Evolutionary conservation across 768 basidiomycete genomes (phyloP), one percentile per base, ranked within the genome.

Genomic region (Auriculariales sp.): DNA sequence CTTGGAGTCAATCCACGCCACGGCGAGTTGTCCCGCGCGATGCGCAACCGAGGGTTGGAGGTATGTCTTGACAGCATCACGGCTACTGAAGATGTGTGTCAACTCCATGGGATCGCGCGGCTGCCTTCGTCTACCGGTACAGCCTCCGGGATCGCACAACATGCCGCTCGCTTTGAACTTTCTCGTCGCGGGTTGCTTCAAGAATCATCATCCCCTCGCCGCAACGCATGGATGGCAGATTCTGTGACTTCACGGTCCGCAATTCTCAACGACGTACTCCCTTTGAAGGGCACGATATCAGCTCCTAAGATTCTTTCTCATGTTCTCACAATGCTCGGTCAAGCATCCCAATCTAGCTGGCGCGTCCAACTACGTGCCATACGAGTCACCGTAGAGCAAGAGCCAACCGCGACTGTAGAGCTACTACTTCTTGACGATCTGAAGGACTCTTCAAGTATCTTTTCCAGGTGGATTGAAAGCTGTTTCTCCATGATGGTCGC

Each of bases 11-110:
- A 99, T 60, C 86, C 90, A 27, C 81, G 82, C 53, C 74, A 83
- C 53, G 95, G 95, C 39, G 95, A 99, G 64, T 69, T 98, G 10
- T 98, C 95, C 1, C 75, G 95, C 31, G 95, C 95, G 2, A 99
- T 99, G 95, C 83, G 95, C 24, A 99, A 99, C 65, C 79, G 95
- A 50, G 94, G 94, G 15, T 70, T 95, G 30, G 95, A 99, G 64
- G 73, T 97, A 44, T 72, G 74, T 27, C 57, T 91, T 9, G 48
- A 53, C 28, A 31, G 28, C 24, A 34, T 12, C 15, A 33, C 28
- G 39, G 28, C 33, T 33, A 29, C 7, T 33, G 51, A 22, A 45
- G 29, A 27, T 48, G 19, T 28, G 3, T 9, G 9, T 17, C 49
- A 28, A 3, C 47, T 15, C 15, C 49, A 17, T 15, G 15, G 9